A percentile compares a stretch with the other conserved stretches of the same genome.
phyloP scores from a whole-genome alignment of 2,329 filamentous ascomycete species.

The Capronia americana region DNA sequence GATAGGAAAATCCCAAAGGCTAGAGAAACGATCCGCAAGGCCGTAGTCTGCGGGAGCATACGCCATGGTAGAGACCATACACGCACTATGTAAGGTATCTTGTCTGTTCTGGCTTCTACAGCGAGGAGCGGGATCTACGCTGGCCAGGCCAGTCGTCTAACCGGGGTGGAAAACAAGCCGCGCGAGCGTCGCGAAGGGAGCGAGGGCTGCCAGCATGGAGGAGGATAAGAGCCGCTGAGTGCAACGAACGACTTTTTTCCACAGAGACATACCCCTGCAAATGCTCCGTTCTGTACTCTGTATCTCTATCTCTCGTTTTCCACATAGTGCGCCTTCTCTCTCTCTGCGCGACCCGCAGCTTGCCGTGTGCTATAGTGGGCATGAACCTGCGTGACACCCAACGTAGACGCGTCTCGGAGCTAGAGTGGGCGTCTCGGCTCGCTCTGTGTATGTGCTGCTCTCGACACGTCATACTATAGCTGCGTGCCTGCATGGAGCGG shows the following conservation, averaged over 20 bases:
- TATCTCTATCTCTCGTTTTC: neutral
- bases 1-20: neutral
- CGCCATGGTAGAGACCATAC: neutral
- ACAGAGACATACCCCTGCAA: neutral
- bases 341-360: too few relatives aligned
- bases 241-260: neutral
- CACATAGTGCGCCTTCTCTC: neutral
- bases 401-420: neutral
- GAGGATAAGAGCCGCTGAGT: neutral
- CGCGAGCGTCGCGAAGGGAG: neutral
- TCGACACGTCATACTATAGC: neutral
- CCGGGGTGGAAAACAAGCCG: neutral
- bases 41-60: neutral
- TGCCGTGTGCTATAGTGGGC: too few relatives aligned
- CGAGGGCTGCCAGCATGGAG: too few relatives aligned
- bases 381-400: too few relatives aligned
- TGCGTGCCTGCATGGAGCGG: neutral
- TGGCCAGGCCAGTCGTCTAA: neutral
- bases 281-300: neutral
- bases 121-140: neutral
- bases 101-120: neutral
- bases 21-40: neutral
- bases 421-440: neutral
- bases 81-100: neutral
- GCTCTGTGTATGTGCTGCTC: neutral